phyloP scores from a whole-genome alignment of 1,284 basidiomycete genomes.

The Puccinia hordei region DNA sequence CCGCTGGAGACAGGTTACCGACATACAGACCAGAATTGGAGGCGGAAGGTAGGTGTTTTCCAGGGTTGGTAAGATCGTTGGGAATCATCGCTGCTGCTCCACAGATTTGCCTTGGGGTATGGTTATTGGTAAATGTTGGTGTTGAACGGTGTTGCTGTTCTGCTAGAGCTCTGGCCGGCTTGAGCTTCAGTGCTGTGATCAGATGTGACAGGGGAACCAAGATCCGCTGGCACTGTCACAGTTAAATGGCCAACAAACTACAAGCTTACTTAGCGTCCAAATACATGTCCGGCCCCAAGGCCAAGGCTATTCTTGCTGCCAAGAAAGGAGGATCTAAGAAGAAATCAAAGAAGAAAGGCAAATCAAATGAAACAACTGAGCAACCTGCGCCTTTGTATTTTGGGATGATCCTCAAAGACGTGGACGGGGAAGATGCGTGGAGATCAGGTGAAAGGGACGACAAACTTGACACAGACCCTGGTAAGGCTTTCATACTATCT shows the following conservation, averaged over 20 bases:
- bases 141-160: neutral
- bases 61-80: neutral
- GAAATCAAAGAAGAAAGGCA: constrained; percentile 70
- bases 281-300: constrained; percentile 96
- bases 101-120: neutral
- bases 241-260: constrained; percentile 57
- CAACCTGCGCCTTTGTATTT: constrained; percentile 3
- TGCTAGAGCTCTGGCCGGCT: no score
- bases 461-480: constrained; percentile 17
- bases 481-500: constrained; percentile 3
- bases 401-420: constrained; percentile 43
- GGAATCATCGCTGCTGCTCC: neutral
- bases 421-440: constrained; percentile 20
- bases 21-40: constrained; percentile 71
- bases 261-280: constrained; percentile 64
- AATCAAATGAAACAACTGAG: constrained; percentile 6
- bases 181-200: no score
- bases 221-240: no score
- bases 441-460: constrained; percentile 52
- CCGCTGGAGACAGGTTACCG: constrained; percentile 81
- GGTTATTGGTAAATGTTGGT: neutral
- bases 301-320: constrained; percentile 85
- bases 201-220: no score
- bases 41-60: neutral
- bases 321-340: constrained; percentile 65